Percentiles rank a stretch among this genome's conserved stretches.
Evolutionary conservation across 192 early-diverging fungal species (phyloP).

Genomic region (Rhizoclosmatium globosum): DNA sequence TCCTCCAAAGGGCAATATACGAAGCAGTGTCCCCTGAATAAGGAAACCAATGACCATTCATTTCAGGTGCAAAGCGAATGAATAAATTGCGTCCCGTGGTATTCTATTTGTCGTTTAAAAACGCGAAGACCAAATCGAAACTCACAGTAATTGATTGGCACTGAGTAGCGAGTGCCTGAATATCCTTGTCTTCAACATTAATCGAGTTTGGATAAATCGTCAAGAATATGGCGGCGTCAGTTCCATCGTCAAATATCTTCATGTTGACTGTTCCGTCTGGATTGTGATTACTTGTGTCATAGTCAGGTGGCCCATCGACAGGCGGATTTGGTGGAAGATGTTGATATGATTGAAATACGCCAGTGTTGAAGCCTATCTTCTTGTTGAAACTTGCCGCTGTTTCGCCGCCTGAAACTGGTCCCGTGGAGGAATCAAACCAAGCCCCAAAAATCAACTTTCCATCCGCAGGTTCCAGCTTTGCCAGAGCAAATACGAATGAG

Average conservation of each 20-base stretch:
- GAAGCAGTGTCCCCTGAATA: constrained; percentile 1
- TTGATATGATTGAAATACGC: constrained; percentile 21
- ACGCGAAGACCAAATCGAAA: background rate
- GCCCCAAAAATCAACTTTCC: constrained; percentile 21
- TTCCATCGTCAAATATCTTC: constrained; percentile 15
- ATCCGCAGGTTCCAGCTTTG: constrained; percentile 23
- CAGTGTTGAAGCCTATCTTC: constrained; percentile 11
- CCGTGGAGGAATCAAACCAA: constrained; percentile 18
- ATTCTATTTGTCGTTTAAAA: constrained; percentile 1
- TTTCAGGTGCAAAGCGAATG: constrained; percentile 39
- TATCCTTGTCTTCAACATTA: background rate
- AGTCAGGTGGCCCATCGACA: constrained; percentile 22
- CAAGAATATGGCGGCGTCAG: constrained; percentile 31
- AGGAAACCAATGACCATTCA: constrained; percentile 39
- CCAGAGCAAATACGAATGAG: constrained; percentile 16
- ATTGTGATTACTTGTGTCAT: background rate
- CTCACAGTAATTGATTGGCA: background rate
- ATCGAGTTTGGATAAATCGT: constrained; percentile 23
- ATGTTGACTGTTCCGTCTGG: constrained; percentile 23
- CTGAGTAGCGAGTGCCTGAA: constrained; percentile 8
- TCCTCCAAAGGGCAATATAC: constrained; percentile 20
- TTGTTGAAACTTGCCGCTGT: background rate
- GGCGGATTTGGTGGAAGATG: constrained; percentile 6
- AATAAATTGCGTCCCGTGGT: constrained; percentile 28
- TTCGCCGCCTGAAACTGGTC: constrained; percentile 3